Evolutionary conservation across 495 filamentous ascomycete genomes (phyloP).

Genomic region (Xeromyces bisporus): DNA sequence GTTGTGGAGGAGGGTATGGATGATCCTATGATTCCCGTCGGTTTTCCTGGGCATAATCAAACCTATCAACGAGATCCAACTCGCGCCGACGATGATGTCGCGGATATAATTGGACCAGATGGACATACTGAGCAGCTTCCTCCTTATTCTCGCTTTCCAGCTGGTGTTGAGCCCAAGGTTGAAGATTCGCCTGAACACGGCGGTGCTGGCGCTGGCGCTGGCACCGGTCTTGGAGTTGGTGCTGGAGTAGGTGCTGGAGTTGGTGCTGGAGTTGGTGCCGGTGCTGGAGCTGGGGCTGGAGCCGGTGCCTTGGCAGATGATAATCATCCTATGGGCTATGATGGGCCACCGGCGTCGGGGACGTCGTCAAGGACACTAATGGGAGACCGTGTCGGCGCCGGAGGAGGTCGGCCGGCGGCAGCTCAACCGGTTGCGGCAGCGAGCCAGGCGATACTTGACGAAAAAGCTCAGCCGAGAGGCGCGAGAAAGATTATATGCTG

Average conservation of each 20-base stretch:
- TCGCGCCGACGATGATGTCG: conserved; percentile 69
- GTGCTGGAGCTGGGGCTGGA: conserved; percentile 7
- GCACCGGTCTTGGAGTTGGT: conserved; percentile 7
- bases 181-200: conserved; percentile 11
- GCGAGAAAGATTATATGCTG: conserved; percentile 42
- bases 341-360: conserved; percentile 24
- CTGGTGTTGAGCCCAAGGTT: conserved; percentile 31
- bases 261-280: conserved; percentile 2
- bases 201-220: conserved; percentile 7
- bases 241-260: conserved; percentile 7
- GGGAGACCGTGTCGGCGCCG: conserved; percentile 4
- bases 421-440: conserved; percentile 6
- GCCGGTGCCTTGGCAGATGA: too few species aligned
- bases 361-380: conserved; percentile 26
- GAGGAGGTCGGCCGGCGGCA: not conserved
- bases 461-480: conserved; percentile 41
- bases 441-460: conserved; percentile 30
- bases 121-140: conserved; percentile 83
- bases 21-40: conserved; percentile 43
- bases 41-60: conserved; percentile 50
- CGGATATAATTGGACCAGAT: conserved; percentile 74
- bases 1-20: conserved; percentile 33
- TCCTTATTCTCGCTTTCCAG: conserved; percentile 70
- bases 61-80: conserved; percentile 53
- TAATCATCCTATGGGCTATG: conserved; percentile 8